Evolutionary conservation across 305 asterid genomes (phyloP).

Genomic region (Solanum chacoense): DNA sequence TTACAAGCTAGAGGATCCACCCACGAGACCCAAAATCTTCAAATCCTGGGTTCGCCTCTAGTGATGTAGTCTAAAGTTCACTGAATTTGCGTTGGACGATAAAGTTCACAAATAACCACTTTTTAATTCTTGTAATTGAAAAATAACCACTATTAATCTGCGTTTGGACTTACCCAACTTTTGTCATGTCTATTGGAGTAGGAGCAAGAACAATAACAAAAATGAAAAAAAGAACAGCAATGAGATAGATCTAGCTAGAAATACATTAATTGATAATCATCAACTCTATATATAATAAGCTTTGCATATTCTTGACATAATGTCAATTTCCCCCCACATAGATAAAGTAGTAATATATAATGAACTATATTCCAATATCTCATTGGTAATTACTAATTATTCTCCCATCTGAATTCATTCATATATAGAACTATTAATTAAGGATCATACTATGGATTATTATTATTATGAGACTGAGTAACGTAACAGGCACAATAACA

Average conservation of each 20-base stretch:
- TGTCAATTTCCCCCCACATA: neutral
- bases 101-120: neutral
- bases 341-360: too few relatives aligned
- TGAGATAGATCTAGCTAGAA: neutral
- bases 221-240: too few relatives aligned
- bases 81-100: neutral
- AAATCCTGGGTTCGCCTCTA: too few relatives aligned
- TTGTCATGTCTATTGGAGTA: neutral
- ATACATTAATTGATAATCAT: too few relatives aligned
- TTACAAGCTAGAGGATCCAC: too few relatives aligned
- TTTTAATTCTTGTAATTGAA: neutral
- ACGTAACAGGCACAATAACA: neutral
- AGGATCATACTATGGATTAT: neutral
- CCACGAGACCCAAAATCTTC: neutral
- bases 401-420: neutral
- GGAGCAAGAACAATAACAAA: neutral
- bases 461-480: neutral
- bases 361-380: neutral
- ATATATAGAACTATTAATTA: neutral
- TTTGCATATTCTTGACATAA: neutral
- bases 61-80: too few relatives aligned
- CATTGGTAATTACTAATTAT: neutral
- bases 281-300: neutral
- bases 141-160: neutral
- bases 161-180: neutral